Base-by-base conservation (phyloP, 2,329 filamentous ascomycete genomes). In the Sarocladiaceae sp. region DNA sequence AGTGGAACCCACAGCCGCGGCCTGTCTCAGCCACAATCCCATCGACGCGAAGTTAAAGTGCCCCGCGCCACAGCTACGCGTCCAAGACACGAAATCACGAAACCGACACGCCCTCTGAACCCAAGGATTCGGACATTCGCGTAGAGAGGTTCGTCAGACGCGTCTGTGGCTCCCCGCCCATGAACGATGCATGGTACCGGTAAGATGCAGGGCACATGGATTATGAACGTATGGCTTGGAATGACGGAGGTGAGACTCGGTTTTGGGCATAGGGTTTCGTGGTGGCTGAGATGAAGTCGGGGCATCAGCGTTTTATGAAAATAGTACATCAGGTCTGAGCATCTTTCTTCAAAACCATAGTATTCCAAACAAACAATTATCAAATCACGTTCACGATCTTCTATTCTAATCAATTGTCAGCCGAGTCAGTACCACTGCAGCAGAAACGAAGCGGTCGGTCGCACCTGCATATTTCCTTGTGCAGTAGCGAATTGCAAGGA, bases 31-130 rank as follows among this genome's bases (percentile, higher is more conserved):
- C 26, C 44, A 48, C 44, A 26, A 8, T 48, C 5, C n/a, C n/a
- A n/a, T n/a, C n/a, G n/a, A 5, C 25, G 37, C 44, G 18, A n/a
- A 33, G 26, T 22, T 33, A 48, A 48, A 48, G 44, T 48, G 26
- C 25, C 26, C 44, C 44, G 44, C 44, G 44, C 44, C 44, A 48
- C 36, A 42, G 37, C 28, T 25, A 52, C 52, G 52, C 52, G 52
- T 50, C 53, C 44, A 37, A 31, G 54, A 63, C 68, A 67, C 68
- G 70, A 66, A 60, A 62, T 62, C 71, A 68, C 71, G 71, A 74
- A 73, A 72, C 62, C 50, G 68, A 74, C 71, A 74, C 71, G 71
- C 68, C 69, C 55, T 20, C 12, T 13, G 29, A 40, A 12, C 22
- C 49, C 55, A 57, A 8, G 13, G 22, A 26, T 17, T 48, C 26